A percentile compares a stretch with the other conserved stretches of the same genome.
Evolutionary conservation across 352 stramenopile genomes (phyloP).

Genomic region (Plasmopara viticola): DNA sequence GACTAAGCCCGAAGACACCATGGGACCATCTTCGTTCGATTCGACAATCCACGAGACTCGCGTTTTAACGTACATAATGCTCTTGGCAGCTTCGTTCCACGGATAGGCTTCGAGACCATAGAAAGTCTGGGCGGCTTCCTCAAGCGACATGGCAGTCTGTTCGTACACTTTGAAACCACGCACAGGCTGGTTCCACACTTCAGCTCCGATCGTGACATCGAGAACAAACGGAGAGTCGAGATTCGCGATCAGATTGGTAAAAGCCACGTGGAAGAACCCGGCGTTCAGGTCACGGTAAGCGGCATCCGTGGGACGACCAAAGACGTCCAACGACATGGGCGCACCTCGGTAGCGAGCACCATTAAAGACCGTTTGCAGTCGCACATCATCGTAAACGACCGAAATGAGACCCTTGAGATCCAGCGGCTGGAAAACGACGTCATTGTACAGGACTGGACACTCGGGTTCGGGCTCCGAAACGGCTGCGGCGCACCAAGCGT

Average conservation of each 20-base stretch:
- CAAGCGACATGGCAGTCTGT: constrained; percentile 25
- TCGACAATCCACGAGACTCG: constrained; percentile 39
- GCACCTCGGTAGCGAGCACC: constrained; percentile 30
- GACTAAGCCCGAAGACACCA: constrained; percentile 19
- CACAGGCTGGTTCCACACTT: constrained; percentile 63
- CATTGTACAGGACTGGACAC: constrained; percentile 29
- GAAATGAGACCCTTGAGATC: constrained; percentile 37
- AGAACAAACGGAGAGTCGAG: constrained; percentile 33
- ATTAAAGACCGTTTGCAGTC: constrained; percentile 23
- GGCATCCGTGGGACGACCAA: constrained; percentile 23
- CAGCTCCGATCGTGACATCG: constrained; percentile 21
- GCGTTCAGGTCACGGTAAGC: constrained; percentile 36
- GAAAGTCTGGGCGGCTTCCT: constrained; percentile 24
- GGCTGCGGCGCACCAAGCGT: constrained; percentile 29
- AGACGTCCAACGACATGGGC: too few relatives aligned
- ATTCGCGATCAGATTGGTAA: constrained; percentile 32
- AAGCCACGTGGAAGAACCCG: constrained; percentile 34
- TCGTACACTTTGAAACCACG: constrained; percentile 40
- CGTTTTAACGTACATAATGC: constrained; percentile 35
- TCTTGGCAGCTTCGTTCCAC: constrained; percentile 37
- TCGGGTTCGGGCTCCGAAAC: constrained; percentile 28
- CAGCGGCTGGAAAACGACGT: constrained; percentile 31
- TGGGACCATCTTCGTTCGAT: constrained; percentile 26
- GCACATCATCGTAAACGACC: constrained; percentile 24
- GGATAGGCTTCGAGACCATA: constrained; percentile 36